Percentiles rank a stretch among this genome's conserved stretches.
These are phyloP conservation scores for Aspergillus caelatus DNA, from an alignment of 2,329 filamentous ascomycete genomes.

Conservation along the genomic window DNA sequence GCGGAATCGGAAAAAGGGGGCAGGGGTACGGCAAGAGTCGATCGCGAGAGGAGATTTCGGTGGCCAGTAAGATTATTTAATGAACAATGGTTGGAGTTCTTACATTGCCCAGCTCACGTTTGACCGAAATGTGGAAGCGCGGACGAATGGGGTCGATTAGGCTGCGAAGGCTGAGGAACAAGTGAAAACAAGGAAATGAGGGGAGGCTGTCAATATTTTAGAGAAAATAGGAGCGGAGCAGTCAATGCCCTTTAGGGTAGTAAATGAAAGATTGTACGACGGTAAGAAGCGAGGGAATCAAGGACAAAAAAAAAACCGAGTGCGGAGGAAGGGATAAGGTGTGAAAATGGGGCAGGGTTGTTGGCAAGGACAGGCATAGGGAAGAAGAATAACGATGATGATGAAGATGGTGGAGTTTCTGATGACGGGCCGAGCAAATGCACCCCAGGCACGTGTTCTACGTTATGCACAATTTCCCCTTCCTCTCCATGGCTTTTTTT, in stretches of 20 bases:
- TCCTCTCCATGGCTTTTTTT: background rate
- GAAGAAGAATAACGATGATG: slow-evolving; percentile 5
- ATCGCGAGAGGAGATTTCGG: slow-evolving; percentile 16
- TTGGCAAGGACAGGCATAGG: slow-evolving; percentile 2
- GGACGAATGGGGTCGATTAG: slow-evolving; percentile 1
- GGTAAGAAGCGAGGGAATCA: background rate
- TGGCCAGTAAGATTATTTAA: background rate
- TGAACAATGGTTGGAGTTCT: slow-evolving; percentile 4
- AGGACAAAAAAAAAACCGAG: background rate
- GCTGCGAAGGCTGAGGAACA: background rate
- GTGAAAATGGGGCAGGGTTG: background rate
- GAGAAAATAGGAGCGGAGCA: background rate
- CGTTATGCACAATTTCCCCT: background rate
- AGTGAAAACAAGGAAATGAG: slow-evolving; percentile 5
- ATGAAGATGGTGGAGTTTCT: slow-evolving; percentile 7
- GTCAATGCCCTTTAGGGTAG: slow-evolving; percentile 1
- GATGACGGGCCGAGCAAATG: slow-evolving; percentile 5
- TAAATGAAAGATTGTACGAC: background rate
- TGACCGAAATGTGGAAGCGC: slow-evolving; percentile 2
- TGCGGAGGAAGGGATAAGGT: background rate
- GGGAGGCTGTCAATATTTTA: background rate
- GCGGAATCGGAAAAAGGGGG: slow-evolving; percentile 19
- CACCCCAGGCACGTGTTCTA: slow-evolving; percentile 6
- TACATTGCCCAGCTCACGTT: slow-evolving; percentile 17
- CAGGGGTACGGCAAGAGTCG: slow-evolving; percentile 19